phyloP scores from a whole-genome alignment of 2,329 filamentous ascomycete genomes.

The Magnaporthales sp. region DNA sequence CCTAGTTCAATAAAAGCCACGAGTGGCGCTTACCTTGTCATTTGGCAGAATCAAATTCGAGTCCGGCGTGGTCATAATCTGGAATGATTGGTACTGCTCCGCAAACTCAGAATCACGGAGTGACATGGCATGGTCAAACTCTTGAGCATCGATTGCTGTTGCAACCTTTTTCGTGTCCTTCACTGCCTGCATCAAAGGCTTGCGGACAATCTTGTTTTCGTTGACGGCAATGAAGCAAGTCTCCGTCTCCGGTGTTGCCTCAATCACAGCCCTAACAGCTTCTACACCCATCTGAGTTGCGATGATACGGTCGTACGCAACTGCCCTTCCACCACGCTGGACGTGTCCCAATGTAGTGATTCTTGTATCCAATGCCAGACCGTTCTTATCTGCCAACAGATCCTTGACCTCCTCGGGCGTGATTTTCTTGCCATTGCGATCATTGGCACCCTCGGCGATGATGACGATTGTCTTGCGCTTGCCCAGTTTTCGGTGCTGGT shows the following conservation, averaged over 20 bases:
- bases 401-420: conserved; percentile 74
- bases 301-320: conserved; percentile 90
- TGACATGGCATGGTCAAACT: conserved; percentile 81
- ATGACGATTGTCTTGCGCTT: conserved; percentile 99
- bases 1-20: neutral
- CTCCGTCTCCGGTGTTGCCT: conserved; percentile 79
- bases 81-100: conserved; percentile 84
- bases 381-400: conserved; percentile 65
- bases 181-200: conserved; percentile 83
- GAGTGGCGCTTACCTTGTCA: conserved; percentile 49
- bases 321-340: conserved; percentile 88
- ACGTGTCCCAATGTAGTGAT: conserved; percentile 95
- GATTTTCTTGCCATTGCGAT: conserved; percentile 77
- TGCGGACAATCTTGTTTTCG: conserved; percentile 94
- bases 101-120: conserved; percentile 89
- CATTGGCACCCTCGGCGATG: conserved; percentile 88
- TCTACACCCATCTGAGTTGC: conserved; percentile 90
- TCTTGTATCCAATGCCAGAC: conserved; percentile 78
- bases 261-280: conserved; percentile 83
- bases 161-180: conserved; percentile 77
- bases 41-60: conserved; percentile 55
- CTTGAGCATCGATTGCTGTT: conserved; percentile 70
- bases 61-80: conserved; percentile 79
- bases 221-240: conserved; percentile 94
- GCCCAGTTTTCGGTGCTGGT: conserved; percentile 72